Percentiles rank a stretch among this genome's conserved stretches.
phyloP scores from a whole-genome alignment of 2,329 filamentous ascomycete genomes.

The Aspergillus vadensis region DNA sequence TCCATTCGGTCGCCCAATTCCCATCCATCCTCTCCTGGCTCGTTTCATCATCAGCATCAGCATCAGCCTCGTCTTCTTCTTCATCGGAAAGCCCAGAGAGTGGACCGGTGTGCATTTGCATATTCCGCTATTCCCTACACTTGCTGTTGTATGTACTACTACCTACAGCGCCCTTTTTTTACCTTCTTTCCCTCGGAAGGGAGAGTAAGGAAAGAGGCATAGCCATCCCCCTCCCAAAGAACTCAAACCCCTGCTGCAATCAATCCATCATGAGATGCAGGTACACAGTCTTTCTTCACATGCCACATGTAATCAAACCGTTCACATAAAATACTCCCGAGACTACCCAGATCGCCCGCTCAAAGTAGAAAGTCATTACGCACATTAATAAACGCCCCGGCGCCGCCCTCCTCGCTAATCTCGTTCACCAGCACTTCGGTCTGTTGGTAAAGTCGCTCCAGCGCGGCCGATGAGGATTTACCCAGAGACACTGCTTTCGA shows the following conservation, averaged over 20 bases:
- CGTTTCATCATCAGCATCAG: no score
- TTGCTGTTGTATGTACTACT: no score
- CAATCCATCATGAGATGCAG: not conserved
- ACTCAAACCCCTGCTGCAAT: not conserved
- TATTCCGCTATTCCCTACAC: no score
- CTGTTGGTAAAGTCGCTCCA: constrained; percentile 84
- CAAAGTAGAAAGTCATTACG: constrained; percentile 51
- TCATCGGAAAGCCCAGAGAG: no score
- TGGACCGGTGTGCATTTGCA: no score
- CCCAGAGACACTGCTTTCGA: constrained; percentile 74
- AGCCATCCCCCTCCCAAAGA: not conserved
- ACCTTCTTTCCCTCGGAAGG: no score
- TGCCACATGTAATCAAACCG: constrained; percentile 9
- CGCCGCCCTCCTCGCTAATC: constrained; percentile 74
- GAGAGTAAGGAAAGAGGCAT: not conserved
- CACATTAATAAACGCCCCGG: constrained; percentile 80
- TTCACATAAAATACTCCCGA: not conserved
- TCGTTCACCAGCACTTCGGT: constrained; percentile 84
- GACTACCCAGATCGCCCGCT: constrained; percentile 15
- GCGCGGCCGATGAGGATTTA: constrained; percentile 80
- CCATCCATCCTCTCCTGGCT: not conserved
- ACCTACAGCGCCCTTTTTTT: no score
- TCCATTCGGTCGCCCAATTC: no score
- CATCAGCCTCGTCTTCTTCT: no score
- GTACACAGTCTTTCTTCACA: constrained; percentile 8